Base-by-base conservation (phyloP, 805 yeast genomes). In the Kazachstania kunashirensis region DNA sequence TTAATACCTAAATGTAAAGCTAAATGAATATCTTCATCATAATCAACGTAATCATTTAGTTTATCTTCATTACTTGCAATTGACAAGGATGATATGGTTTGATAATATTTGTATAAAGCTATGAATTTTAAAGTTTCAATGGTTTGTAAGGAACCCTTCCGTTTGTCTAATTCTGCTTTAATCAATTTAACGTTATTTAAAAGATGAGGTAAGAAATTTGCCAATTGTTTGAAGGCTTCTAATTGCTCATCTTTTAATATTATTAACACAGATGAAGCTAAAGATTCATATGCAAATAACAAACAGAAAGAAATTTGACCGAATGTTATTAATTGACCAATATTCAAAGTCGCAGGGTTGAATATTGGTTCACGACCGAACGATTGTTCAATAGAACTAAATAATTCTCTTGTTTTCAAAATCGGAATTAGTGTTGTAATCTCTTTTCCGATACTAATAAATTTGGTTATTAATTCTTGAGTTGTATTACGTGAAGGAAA, bases 201-300 rank as follows among this genome's bases (percentile, higher is more conserved):
- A 19, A 54, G 37, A 7, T 23, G 18, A 6, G 46, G 44, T 3
- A 40, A 24, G 32, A 39, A 44, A 3, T 36, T 36, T 13, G 35
- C 40, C 27, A 54, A 37, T 29, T 39, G 40, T 11, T 39, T 34
- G 21, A 47, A 50, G 23, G 36, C 35, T n/a, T 33, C 34, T 30
- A 46, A 21, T 34, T 47, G 47, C 9, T 50, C 55, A 20, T 46
- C 49, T 29, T 48, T 52, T 17, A 55, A 37, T 10, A 52, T 45
- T n/a, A 55, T 50, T 24, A 55, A 37, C 4, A 55, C 60, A 3
- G 56, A 46, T 2, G 58, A 53, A 2, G 52, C 39, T 31, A 53
- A 37, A 1, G 57, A 40, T 31, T 55, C 57, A 33, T 45, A 53
- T 9, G 53, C 40, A 18, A 53, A 37, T 28, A 55, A 33, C 16